phyloP scores from a whole-genome alignment of 2,329 filamentous ascomycete genomes.

The Fusarium staphyleae region DNA sequence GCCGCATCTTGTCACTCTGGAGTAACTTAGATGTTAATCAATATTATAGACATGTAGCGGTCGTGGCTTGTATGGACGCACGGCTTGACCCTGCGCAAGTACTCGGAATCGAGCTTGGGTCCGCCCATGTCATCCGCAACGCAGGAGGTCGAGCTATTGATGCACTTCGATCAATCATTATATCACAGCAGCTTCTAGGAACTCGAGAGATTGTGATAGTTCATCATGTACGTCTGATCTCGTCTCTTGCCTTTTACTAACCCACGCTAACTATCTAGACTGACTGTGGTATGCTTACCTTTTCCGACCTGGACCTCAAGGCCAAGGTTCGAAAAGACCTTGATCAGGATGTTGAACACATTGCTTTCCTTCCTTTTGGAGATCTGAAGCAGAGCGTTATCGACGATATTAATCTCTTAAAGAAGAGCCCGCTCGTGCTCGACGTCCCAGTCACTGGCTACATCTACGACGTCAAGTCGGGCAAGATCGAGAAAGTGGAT shows the following conservation, averaged over 20 bases:
- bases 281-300: slow-evolving; percentile 67
- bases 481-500: slow-evolving; percentile 53
- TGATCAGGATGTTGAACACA: slow-evolving; percentile 54
- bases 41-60: slow-evolving; percentile 42
- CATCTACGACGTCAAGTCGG: slow-evolving; percentile 80
- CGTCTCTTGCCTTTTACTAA: accelerated
- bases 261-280: slow-evolving; percentile 37
- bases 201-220: slow-evolving; percentile 77
- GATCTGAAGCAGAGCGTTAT: slow-evolving; percentile 69
- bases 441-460: slow-evolving; percentile 74
- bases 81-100: slow-evolving; percentile 63
- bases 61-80: slow-evolving; percentile 83
- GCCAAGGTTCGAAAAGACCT: slow-evolving; percentile 65
- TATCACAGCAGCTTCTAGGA: slow-evolving; percentile 79
- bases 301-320: slow-evolving; percentile 64
- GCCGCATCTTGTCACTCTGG: not conserved
- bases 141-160: slow-evolving; percentile 72
- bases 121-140: slow-evolving; percentile 83
- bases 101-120: slow-evolving; percentile 54
- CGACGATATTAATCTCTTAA: slow-evolving; percentile 71
- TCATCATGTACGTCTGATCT: slow-evolving; percentile 60
- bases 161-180: slow-evolving; percentile 75
- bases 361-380: slow-evolving; percentile 73
- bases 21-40: not conserved
- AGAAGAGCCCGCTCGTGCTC: slow-evolving; percentile 64